A percentile compares a stretch with the other conserved stretches of the same genome.
phyloP scores from a whole-genome alignment of 208 protist genomes.

The Leishmania amazonensis region DNA sequence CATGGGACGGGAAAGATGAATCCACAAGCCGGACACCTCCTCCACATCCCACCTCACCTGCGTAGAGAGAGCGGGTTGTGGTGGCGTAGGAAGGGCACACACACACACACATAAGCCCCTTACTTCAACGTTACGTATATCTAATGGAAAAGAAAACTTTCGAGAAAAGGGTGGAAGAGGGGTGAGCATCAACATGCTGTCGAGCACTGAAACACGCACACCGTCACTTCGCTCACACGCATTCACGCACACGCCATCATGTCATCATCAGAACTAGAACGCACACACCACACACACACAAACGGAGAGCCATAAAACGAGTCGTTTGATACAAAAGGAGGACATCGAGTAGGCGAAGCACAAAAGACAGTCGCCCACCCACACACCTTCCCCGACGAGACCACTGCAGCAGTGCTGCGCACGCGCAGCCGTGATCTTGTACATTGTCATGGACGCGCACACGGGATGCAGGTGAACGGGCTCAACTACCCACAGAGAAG shows the following conservation, averaged over 20 bases:
- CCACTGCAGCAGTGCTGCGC: neutral
- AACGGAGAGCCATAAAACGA: neutral
- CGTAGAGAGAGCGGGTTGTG: neutral
- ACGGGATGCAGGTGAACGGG: neutral
- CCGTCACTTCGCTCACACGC: neutral
- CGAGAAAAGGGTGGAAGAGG: neutral
- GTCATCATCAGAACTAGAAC: too few species aligned
- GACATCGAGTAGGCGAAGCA: neutral
- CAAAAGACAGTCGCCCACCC: neutral
- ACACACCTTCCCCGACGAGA: neutral
- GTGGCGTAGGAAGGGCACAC: neutral
- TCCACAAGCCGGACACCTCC: neutral
- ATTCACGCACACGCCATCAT: neutral
- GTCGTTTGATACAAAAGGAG: neutral
- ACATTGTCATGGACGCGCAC: neutral
- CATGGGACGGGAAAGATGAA: neutral
- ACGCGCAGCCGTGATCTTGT: neutral
- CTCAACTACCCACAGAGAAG: neutral
- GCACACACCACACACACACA: neutral
- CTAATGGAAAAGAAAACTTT: neutral
- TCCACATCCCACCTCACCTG: neutral
- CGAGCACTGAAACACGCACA: neutral
- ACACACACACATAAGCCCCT: neutral
- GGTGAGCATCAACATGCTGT: neutral
- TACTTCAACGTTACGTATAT: neutral